Evolutionary conservation across 1,139 yeast genomes (phyloP).

Genomic region (Sporopachydermia cereana): DNA sequence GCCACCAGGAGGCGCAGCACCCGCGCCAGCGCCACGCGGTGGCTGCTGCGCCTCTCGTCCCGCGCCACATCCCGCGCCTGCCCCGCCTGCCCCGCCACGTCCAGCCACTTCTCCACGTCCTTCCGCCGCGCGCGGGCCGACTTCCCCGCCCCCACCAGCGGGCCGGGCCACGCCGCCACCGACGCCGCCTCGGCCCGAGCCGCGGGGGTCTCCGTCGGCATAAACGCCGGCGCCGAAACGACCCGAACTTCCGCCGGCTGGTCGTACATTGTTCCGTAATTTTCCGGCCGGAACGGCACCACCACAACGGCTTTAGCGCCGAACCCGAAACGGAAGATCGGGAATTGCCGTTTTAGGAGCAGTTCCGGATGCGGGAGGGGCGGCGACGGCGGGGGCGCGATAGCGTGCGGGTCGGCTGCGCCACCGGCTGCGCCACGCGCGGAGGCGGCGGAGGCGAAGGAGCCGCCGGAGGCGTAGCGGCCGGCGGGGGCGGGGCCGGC

Average conservation of each 20-base stretch:
- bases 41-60: constrained; percentile 8
- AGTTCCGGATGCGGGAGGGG: constrained; percentile 18
- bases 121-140: constrained; percentile 41
- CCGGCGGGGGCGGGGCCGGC: constrained; percentile 12
- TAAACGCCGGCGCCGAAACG: constrained; percentile 4
- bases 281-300: constrained; percentile 26
- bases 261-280: constrained; percentile 6
- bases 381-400: constrained; percentile 6
- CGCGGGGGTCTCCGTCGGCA: constrained; percentile 17
- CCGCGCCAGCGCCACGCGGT: constrained; percentile 8
- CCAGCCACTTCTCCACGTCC: constrained; percentile 54
- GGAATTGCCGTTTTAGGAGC: constrained; percentile 47
- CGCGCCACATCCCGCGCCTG: constrained; percentile 6
- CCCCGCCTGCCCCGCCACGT: constrained; percentile 20
- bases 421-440: not conserved
- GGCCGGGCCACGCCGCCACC: constrained; percentile 44
- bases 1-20: constrained; percentile 21
- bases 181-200: constrained; percentile 21
- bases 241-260: constrained; percentile 8
- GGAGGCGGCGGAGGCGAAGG: constrained; percentile 14
- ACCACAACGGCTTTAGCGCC: constrained; percentile 34
- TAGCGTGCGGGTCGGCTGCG: not conserved
- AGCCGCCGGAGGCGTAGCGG: constrained; percentile 11
- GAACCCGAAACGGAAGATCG: constrained; percentile 63
- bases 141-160: constrained; percentile 34